A percentile compares a stretch with the other conserved stretches of the same genome.
These are phyloP conservation scores for Penicillium corylophilum DNA, from an alignment of 2,329 filamentous ascomycete genomes.

Conservation along the genomic window DNA sequence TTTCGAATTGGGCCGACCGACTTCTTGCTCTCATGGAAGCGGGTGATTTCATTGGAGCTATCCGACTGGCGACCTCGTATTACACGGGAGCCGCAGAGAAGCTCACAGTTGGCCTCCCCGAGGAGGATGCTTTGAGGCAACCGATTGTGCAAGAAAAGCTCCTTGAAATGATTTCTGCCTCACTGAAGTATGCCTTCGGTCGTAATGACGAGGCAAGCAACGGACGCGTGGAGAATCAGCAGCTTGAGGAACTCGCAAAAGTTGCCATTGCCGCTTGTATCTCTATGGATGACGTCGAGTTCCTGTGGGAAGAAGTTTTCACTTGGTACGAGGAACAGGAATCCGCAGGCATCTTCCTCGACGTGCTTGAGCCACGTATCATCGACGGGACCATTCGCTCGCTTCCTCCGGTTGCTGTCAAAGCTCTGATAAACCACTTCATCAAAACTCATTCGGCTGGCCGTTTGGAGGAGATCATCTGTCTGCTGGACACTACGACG, in stretches of 20 bases:
- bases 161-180: slow-evolving; percentile 89
- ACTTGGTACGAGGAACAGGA: slow-evolving; percentile 81
- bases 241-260: slow-evolving; percentile 74
- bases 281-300: slow-evolving; percentile 73
- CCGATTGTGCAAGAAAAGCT: slow-evolving; percentile 83
- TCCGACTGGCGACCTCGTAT: slow-evolving; percentile 86
- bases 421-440: slow-evolving; percentile 80
- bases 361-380: slow-evolving; percentile 85
- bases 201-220: slow-evolving; percentile 53
- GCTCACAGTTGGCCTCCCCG: slow-evolving; percentile 87
- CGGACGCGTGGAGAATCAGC: slow-evolving; percentile 55
- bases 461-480: slow-evolving; percentile 89
- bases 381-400: slow-evolving; percentile 71
- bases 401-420: slow-evolving; percentile 80
- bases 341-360: slow-evolving; percentile 74
- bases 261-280: slow-evolving; percentile 82
- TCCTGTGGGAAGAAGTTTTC: slow-evolving; percentile 87
- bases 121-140: slow-evolving; percentile 74
- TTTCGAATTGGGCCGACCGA: slow-evolving; percentile 97
- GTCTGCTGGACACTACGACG: slow-evolving; percentile 83
- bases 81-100: slow-evolving; percentile 91
- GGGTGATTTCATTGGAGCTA: slow-evolving; percentile 92
- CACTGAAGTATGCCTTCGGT: slow-evolving; percentile 82
- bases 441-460: slow-evolving; percentile 71
- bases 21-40: slow-evolving; percentile 92